Base-by-base conservation (phyloP, 129 eudicot genomes). In the Silybum marianum region DNA sequence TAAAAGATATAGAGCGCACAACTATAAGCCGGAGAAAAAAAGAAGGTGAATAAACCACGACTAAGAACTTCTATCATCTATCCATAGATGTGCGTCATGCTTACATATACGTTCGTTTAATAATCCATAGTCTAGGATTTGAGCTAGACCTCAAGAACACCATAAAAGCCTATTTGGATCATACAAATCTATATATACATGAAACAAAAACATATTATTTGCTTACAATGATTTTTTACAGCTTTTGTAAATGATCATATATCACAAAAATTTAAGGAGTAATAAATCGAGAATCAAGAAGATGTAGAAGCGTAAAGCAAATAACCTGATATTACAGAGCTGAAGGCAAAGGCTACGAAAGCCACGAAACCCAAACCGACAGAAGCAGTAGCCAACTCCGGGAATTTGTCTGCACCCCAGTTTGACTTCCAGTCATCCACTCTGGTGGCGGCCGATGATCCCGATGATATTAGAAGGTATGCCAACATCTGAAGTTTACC, bases 321-420 rank as follows among this genome's bases (percentile, higher is more conserved):
- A 84, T 90, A 95, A 69, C 99, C 97, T 25, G 99, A 95, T 77
- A 95, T 78, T 40, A 95, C 84, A 11, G 99, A 92, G 84, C 88
- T 92, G 32, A 75, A 81, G 23, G 97, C 97, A 1, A 92, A 81
- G 82, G 97, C 90, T 28, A 81, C 87, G 70, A 95, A 95, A 9
- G 97, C 94, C 46, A 88, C 86, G 74, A 90, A 95, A 36, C 97
- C 94, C 81, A 90, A 68, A 21, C 88, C 88, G 14, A 95, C 89
- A 2, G 99, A 90, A 44, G 93, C 88, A 16, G 86, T 90, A 38
- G 99, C 99, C 90, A 90, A 82, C 75, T 87, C 82, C 0, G 99
- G 97, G 79, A 95, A 95, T 84, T 89, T 85, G 87, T 95, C 99
- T 66, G 85, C 87, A 28, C 99, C 99, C 99, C 99, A 95, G 75